Evolutionary conservation across 1,284 basidiomycete species (phyloP).

Genomic region (Sporisorium exsertum): DNA sequence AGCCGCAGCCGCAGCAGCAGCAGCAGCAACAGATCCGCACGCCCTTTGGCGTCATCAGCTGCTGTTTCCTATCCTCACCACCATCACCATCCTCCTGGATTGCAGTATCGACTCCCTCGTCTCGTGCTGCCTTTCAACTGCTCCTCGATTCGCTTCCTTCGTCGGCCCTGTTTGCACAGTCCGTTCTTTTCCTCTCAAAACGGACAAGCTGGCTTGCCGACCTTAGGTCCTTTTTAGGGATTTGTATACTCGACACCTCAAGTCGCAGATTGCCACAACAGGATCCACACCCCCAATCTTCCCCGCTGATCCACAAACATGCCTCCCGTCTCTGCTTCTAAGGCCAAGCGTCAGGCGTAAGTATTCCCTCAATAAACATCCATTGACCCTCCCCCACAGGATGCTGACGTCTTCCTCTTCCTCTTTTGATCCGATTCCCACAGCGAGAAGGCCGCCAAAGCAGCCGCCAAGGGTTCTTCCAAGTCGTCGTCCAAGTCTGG

Average conservation of each 20-base stretch:
- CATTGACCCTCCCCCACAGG: no score
- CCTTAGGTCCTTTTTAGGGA: slow-evolving; percentile 9
- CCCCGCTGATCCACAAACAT: slow-evolving; percentile 28
- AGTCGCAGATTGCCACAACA: neutral
- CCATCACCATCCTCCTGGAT: slow-evolving; percentile 7
- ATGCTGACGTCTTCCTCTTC: slow-evolving; percentile 1
- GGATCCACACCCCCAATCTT: neutral
- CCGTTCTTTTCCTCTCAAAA: neutral
- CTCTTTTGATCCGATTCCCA: neutral
- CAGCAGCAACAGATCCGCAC: neutral
- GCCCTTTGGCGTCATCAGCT: slow-evolving; percentile 12
- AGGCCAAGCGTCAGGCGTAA: slow-evolving; percentile 69
- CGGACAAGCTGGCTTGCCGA: slow-evolving; percentile 46
- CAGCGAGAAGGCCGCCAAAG: slow-evolving; percentile 69
- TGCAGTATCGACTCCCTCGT: slow-evolving; percentile 32
- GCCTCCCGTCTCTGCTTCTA: slow-evolving; percentile 68
- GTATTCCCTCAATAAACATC: slow-evolving; percentile 19
- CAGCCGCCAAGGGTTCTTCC: slow-evolving; percentile 60
- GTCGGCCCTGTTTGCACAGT: slow-evolving; percentile 8
- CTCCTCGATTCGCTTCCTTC: neutral
- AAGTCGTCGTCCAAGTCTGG: slow-evolving; percentile 57
- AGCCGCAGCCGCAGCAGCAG: neutral
- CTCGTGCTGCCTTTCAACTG: slow-evolving; percentile 16
- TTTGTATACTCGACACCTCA: slow-evolving; percentile 1
- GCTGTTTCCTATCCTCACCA: slow-evolving; percentile 11